Conservation (phyloP, 2,329 filamentous ascomycete genomes). For the Thermochaetoides dissita region DNA sequence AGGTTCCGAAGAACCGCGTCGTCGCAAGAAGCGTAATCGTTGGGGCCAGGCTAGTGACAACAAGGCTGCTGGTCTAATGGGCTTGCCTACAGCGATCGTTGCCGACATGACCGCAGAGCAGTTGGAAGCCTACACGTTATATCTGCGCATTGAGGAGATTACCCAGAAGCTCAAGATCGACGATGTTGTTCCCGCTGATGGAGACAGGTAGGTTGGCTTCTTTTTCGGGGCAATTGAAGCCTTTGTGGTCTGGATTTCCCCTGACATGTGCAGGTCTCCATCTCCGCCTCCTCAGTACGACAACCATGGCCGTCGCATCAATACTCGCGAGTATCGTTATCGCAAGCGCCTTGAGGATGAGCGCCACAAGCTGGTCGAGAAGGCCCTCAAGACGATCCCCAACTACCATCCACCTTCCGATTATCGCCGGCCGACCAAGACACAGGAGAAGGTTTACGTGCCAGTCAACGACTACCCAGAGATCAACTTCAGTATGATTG, state of each 20-base stretch:
- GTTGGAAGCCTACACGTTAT: constrained; percentile 89
- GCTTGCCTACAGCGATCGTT: constrained; percentile 86
- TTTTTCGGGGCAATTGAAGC: not conserved
- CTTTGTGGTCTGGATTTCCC: not conserved
- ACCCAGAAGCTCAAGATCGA: constrained; percentile 98
- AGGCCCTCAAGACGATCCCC: constrained; percentile 98
- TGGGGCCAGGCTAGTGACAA: constrained; percentile 98
- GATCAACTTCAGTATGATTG: constrained; percentile 99
- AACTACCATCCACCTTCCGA: constrained; percentile 98
- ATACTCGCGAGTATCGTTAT: constrained; percentile 96
- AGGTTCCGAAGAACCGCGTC: constrained; percentile 48
- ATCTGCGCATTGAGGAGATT: constrained; percentile 96
- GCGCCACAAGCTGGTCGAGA: constrained; percentile 95
- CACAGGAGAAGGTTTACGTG: constrained; percentile 99
- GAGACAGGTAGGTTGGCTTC: constrained; percentile 59
- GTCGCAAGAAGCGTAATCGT: constrained; percentile 95
- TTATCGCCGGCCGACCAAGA: constrained; percentile 97
- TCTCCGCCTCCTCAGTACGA: constrained; percentile 96
- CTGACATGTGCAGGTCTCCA: constrained; percentile 53
- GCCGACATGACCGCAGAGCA: constrained; percentile 98
- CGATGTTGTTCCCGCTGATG: constrained; percentile 93
- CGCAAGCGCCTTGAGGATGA: constrained; percentile 96
- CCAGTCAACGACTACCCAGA: constrained; percentile 99
- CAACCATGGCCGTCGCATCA: constrained; percentile 98
- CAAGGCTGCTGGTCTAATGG: constrained; percentile 96